Conservation (phyloP, 1,284 basidiomycete genomes). For the Sanghuangporus baumii region DNA sequence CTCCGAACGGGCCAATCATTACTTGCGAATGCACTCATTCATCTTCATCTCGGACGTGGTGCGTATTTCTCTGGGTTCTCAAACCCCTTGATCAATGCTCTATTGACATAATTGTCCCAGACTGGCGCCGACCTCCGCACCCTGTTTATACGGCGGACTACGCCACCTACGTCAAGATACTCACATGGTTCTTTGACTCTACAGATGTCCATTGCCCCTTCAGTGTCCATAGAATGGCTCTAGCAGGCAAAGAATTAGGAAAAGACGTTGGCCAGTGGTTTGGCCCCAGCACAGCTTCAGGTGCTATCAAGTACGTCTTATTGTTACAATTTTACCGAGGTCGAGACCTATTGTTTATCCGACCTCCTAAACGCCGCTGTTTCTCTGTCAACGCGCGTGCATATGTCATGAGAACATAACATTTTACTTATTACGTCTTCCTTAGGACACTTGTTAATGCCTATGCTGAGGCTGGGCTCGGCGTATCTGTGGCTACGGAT, state of each 20-base stretch:
- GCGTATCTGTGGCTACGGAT: slow-evolving; percentile 81
- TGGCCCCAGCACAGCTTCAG: slow-evolving; percentile 93
- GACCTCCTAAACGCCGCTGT: background rate
- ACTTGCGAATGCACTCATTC: slow-evolving; percentile 83
- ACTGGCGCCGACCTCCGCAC: slow-evolving; percentile 74
- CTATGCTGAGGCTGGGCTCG: slow-evolving; percentile 78
- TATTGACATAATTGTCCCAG: slow-evolving; percentile 33
- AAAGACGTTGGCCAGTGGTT: slow-evolving; percentile 98
- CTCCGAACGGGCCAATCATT: slow-evolving; percentile 90
- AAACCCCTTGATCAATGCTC: background rate
- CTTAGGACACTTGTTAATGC: slow-evolving; percentile 68
- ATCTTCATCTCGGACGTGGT: slow-evolving; percentile 85
- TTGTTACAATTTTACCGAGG: background rate
- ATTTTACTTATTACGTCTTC: background rate
- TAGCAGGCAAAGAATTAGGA: slow-evolving; percentile 91
- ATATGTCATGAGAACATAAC: slow-evolving; percentile 1
- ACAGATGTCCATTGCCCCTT: slow-evolving; percentile 88
- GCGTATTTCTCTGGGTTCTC: slow-evolving; percentile 27
- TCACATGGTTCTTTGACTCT: slow-evolving; percentile 95
- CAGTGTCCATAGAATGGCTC: slow-evolving; percentile 93
- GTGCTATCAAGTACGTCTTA: slow-evolving; percentile 74
- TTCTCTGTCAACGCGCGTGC: background rate
- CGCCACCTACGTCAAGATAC: slow-evolving; percentile 79
- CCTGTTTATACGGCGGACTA: slow-evolving; percentile 52
- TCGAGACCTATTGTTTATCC: background rate